phyloP scores from a whole-genome alignment of 805 yeast species.

The Saccharomycodes ludwigii region DNA sequence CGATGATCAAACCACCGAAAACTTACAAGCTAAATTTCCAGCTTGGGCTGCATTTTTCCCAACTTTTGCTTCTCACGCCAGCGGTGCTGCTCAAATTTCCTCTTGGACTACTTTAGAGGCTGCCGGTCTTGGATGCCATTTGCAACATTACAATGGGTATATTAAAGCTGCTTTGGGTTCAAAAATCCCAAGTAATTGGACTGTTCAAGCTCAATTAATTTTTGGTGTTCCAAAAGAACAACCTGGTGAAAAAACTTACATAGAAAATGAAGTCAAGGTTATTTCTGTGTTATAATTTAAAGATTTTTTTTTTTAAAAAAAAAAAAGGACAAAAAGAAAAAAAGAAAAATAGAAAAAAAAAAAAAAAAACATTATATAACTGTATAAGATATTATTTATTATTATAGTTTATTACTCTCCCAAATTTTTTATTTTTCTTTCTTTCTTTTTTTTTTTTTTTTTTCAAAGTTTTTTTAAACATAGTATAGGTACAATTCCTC shows the following conservation, averaged over 20 bases:
- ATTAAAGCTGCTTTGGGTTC: conserved; percentile 29
- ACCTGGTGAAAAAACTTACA: conserved; percentile 29
- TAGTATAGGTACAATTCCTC: conserved; percentile 30
- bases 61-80: conserved; percentile 34
- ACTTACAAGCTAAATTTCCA: conserved; percentile 31
- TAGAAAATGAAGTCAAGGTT: conserved; percentile 30
- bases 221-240: conserved; percentile 32
- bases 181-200: conserved; percentile 31
- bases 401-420: conserved; percentile 1
- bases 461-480: conserved; percentile 15
- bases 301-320: neutral
- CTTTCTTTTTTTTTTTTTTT: neutral
- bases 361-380: neutral
- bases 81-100: conserved; percentile 38
- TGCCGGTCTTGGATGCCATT: conserved; percentile 36
- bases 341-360: neutral
- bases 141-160: conserved; percentile 40
- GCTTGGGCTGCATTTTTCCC: conserved; percentile 33
- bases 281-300: conserved; percentile 8
- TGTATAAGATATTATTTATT: conserved; percentile 1
- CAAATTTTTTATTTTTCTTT: conserved; percentile 1
- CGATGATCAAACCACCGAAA: conserved; percentile 28
- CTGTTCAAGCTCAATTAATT: conserved; percentile 36
- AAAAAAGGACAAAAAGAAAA: neutral
- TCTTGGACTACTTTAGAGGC: conserved; percentile 36